Conservation (phyloP, 257 asterid species). For the Anisodus tanguticus region DNA sequence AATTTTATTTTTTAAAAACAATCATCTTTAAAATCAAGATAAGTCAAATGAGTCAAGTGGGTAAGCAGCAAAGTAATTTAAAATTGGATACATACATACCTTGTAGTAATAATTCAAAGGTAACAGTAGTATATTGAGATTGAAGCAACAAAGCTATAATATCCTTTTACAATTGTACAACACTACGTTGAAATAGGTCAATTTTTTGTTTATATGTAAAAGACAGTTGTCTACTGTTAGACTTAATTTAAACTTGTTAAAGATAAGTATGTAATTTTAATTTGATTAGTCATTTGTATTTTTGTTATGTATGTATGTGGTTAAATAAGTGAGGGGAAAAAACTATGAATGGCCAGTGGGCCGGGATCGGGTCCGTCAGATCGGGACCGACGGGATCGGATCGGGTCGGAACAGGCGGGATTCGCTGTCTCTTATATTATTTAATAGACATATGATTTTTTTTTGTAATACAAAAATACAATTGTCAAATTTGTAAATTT, state of each 20-base stretch:
- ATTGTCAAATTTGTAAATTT: no score
- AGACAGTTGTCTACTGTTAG: background rate
- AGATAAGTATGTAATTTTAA: background rate
- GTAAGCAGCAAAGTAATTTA: background rate
- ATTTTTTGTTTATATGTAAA: background rate
- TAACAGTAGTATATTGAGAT: conserved; percentile 28
- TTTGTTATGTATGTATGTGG: background rate
- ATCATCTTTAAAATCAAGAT: background rate
- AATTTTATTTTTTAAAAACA: conserved; percentile 33
- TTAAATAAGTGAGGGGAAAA: background rate
- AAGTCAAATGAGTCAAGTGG: background rate
- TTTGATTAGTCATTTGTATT: background rate
- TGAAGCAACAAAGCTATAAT: conserved; percentile 33
- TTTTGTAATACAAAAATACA: no score
- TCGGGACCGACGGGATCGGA: no score
- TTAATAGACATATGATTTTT: no score
- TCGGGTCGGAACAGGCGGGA: no score
- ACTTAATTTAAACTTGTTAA: background rate
- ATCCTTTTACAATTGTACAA: conserved; percentile 24
- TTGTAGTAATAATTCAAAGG: conserved; percentile 6
- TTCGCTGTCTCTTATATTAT: no score
- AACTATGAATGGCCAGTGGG: no score
- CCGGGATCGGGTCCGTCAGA: no score
- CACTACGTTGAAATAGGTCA: background rate
- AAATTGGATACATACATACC: conserved; percentile 17